Evolutionary conservation across 176 grass and related monocot genomes (phyloP), one percentile per base, ranked within the genome.

Genomic region (Musa schizocarpa): DNA sequence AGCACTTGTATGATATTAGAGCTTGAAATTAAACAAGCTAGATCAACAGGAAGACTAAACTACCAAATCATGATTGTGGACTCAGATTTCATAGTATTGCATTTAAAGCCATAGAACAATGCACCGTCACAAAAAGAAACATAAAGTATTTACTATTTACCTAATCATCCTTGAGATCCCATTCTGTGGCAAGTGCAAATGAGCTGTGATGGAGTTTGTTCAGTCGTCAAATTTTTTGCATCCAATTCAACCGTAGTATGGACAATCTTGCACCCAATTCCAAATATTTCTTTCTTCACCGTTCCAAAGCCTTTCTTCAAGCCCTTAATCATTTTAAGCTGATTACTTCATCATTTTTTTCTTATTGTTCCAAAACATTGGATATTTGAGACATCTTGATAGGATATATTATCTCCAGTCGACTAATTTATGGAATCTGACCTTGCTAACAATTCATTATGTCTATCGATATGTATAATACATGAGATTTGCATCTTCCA

Each of bases 61-160:
- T 70, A 51, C 4, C 17, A 70, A 50, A 70, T 51, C 51, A 49
- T 70, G 48, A 70, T 70, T 51, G 51, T 70, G 68, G 48, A 50
- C 3, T 21, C 68, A 11, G 9, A 65, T 11, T 10, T 12, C 10
- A 3, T 24, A 10, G n/a, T 0, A 10, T 23, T 24, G 7, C 9
- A 10, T 23, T 23, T 11, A 64, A 63, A 24, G 20, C 16, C n/a
- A 64, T 9, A 64, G 11, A 1, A 63, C 23, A 27, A 65, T 26
- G 23, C n/a, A 2, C 22, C 21, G 3, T 12, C 13, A 63, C 61
- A 22, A 24, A 12, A 4, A 25, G n/a, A 65, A 3, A 26, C 34
- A 65, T 1, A 26, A 23, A 26, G 13, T 8, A 65, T 26, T 25
- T 65, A 27, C 23, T 8, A 65, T 26, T 25, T 65, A 27, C 23